phyloP scores from a whole-genome alignment of 129 eudicot species.

The Dittrichia graveolens region DNA sequence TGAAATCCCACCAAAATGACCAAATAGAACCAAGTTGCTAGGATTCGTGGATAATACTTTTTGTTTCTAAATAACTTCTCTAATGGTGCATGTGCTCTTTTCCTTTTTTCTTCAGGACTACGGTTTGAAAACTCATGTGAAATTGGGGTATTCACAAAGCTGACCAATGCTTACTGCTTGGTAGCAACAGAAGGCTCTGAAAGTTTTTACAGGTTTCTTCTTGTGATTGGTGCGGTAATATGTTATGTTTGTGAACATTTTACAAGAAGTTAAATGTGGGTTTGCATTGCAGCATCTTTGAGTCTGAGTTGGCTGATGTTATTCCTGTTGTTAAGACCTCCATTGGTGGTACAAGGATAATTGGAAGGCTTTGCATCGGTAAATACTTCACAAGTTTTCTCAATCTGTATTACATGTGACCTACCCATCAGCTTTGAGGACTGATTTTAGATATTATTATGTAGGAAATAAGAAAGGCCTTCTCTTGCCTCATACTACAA shows the following conservation, averaged over 20 bases:
- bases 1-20: neutral
- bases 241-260: constrained; percentile 8
- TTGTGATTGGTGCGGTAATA: constrained; percentile 14
- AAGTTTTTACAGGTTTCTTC: constrained; percentile 77
- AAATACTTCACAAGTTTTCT: constrained; percentile 16
- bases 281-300: constrained; percentile 66
- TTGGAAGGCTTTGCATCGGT: constrained; percentile 93
- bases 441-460: constrained; percentile 22
- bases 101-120: constrained; percentile 51
- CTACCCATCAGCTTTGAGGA: neutral
- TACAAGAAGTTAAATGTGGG: constrained; percentile 8
- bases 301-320: constrained; percentile 78
- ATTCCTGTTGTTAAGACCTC: constrained; percentile 95
- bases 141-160: constrained; percentile 89
- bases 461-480: constrained; percentile 79
- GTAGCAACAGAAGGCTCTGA: constrained; percentile 95
- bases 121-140: constrained; percentile 88
- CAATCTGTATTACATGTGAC: neutral
- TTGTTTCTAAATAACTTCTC: neutral
- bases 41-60: neutral
- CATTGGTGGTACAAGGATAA: constrained; percentile 75
- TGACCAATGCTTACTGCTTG: constrained; percentile 90
- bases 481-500: constrained; percentile 73
- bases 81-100: constrained; percentile 12
- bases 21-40: neutral